These are phyloP conservation scores for Bruguiera parviflora DNA, from an alignment of 345 rosid species.

Conservation along the genomic window DNA sequence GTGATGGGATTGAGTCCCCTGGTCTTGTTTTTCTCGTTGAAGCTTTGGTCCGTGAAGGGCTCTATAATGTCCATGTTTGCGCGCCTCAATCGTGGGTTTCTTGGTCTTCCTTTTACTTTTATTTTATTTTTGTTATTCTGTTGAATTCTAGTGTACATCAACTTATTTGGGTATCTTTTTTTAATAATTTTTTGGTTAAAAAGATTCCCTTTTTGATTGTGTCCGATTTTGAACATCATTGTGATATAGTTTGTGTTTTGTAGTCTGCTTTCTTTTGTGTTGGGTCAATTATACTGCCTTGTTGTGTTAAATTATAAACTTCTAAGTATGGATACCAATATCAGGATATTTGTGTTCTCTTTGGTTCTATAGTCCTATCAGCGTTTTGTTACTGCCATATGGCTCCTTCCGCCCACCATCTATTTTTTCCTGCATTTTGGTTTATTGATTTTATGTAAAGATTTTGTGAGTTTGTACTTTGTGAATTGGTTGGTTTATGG, in stretches of 20 bases:
- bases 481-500: conserved; percentile 3
- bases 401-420: background rate
- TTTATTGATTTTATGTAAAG: background rate
- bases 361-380: too few relatives aligned
- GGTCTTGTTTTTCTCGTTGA: conserved; percentile 35
- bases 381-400: background rate
- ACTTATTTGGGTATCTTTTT: background rate
- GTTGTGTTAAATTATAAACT: too few relatives aligned
- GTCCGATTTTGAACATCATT: too few relatives aligned
- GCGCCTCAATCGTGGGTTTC: conserved; percentile 40
- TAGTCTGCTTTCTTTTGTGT: too few relatives aligned
- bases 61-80: conserved; percentile 32
- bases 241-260: too few relatives aligned
- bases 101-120: background rate
- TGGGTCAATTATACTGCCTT: too few relatives aligned
- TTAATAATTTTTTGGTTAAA: too few relatives aligned
- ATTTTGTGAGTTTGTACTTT: background rate
- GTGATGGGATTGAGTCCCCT: conserved; percentile 39
- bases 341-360: too few relatives aligned
- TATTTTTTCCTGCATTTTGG: background rate
- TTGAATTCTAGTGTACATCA: background rate
- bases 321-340: background rate
- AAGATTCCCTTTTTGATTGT: too few relatives aligned
- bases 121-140: background rate
- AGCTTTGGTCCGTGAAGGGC: conserved; percentile 23